Conservation (phyloP, 1,284 basidiomycete species). For the Porogramme epimiltina region DNA sequence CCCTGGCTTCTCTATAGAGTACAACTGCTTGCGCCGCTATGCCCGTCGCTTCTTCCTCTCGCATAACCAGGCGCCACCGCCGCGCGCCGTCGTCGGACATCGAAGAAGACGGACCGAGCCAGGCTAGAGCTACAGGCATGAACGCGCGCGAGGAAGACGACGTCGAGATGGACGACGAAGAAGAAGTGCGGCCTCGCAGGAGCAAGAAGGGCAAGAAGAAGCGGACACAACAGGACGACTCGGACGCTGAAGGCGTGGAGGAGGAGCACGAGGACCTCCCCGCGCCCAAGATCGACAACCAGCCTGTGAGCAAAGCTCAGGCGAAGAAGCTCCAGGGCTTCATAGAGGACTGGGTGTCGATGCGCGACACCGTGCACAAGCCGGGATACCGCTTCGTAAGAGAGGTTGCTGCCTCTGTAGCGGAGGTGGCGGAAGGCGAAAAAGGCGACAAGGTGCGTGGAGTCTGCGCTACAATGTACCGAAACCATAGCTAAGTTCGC, state of each 20-base stretch:
- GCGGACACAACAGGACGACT: constrained; percentile 37
- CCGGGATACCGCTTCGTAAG: constrained; percentile 47
- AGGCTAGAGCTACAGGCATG: constrained; percentile 23
- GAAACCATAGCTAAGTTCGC: background rate
- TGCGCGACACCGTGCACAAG: constrained; percentile 45
- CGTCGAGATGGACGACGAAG: constrained; percentile 47
- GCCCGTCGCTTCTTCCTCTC: constrained; percentile 47
- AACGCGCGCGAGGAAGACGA: constrained; percentile 41
- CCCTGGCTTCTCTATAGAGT: too few relatives aligned
- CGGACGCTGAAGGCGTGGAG: constrained; percentile 17
- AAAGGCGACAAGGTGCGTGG: constrained; percentile 50
- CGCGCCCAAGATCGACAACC: constrained; percentile 52
- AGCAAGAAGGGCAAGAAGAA: constrained; percentile 40
- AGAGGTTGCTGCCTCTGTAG: constrained; percentile 60
- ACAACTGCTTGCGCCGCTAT: constrained; percentile 27
- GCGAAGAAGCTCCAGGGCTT: constrained; percentile 55
- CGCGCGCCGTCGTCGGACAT: constrained; percentile 54
- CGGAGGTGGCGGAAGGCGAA: constrained; percentile 61
- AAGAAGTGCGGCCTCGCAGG: constrained; percentile 36
- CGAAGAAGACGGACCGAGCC: constrained; percentile 51
- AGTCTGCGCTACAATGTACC: background rate
- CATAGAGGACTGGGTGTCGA: constrained; percentile 42
- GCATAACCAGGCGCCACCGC: constrained; percentile 37
- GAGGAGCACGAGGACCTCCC: constrained; percentile 21
- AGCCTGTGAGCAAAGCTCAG: constrained; percentile 57